Evolutionary conservation across 1,139 yeast genomes (phyloP), one percentile per base, ranked within the genome.

Genomic region (Pichia sp.): DNA sequence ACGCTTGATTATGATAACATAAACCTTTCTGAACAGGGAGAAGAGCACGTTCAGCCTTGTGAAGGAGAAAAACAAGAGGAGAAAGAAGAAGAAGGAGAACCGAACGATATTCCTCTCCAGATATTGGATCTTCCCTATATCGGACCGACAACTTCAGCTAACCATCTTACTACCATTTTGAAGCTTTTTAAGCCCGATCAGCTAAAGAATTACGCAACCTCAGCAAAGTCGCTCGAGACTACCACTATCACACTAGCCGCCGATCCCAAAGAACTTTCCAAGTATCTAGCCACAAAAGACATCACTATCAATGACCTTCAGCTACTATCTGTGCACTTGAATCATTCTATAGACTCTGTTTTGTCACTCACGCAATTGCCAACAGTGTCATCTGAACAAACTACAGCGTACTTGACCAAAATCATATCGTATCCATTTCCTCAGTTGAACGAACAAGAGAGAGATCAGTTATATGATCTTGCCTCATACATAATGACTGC

Each of bases 401-500:
- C 72, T 29, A 62, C 73, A 39, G 62, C 69, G 13, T 91, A 87
- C 70, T 63, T 87, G 29, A 83, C 94, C 0, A 60, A 66, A 13
- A 55, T 88, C 1, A 63, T 87, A 1, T 66, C 88, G 1, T 67
- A 69, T 9, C 73, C 72, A 2, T 64, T 82, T 26, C 42, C 42
- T 1, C 75, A 85, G 82, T 50, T 77, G 2, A 38, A 41, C 3
- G 51, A 49, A 8, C 59, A 55, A 0, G 51, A 60, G 32, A 60
- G 62, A 22, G 75, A 71, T 18, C 40, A 45, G 7, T 63, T 87
- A 6, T 59, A 74, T 42, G 67, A 69, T 31, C 59, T 66, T 38
- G 78, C 93, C 0, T 71, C 93, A 15, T 50, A 67, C 23, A 59
- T 95, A 34, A 67, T 91, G 30, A 74, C 94, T 2, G 94, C 85